Evolutionary conservation across 108 stramenopile species (phyloP).

Genomic region (Fragilaria radians): DNA sequence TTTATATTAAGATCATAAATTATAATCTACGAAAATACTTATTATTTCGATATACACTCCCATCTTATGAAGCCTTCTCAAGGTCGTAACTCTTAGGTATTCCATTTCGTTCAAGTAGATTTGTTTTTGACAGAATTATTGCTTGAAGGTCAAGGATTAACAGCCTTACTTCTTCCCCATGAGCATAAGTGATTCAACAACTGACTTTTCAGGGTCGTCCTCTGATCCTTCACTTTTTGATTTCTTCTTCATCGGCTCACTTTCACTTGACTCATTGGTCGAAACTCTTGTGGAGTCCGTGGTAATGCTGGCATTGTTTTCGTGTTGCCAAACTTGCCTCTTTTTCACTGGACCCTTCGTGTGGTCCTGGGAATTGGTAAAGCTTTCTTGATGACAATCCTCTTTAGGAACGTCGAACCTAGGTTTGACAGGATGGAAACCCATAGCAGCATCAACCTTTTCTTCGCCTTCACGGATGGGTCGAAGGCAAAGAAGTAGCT

Average conservation of each 20-base stretch:
- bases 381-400: neutral
- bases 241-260: neutral
- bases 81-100: too few relatives aligned
- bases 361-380: neutral
- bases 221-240: neutral
- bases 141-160: too few relatives aligned
- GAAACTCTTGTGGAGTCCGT: neutral
- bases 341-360: neutral
- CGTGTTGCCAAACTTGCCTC: neutral
- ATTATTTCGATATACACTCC: too few relatives aligned
- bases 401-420: neutral
- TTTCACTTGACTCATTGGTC: neutral
- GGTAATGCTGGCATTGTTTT: neutral
- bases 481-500: slow-evolving; percentile 72
- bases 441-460: slow-evolving; percentile 41
- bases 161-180: neutral
- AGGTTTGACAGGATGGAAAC: slow-evolving; percentile 25
- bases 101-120: too few relatives aligned
- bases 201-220: neutral
- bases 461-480: slow-evolving; percentile 68
- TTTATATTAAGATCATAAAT: too few relatives aligned
- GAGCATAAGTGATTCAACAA: neutral
- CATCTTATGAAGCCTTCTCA: too few relatives aligned
- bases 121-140: too few relatives aligned
- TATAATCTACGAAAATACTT: too few relatives aligned